Base-by-base conservation (phyloP, 73 alveolate species). In the Paramecium biaurelia region DNA sequence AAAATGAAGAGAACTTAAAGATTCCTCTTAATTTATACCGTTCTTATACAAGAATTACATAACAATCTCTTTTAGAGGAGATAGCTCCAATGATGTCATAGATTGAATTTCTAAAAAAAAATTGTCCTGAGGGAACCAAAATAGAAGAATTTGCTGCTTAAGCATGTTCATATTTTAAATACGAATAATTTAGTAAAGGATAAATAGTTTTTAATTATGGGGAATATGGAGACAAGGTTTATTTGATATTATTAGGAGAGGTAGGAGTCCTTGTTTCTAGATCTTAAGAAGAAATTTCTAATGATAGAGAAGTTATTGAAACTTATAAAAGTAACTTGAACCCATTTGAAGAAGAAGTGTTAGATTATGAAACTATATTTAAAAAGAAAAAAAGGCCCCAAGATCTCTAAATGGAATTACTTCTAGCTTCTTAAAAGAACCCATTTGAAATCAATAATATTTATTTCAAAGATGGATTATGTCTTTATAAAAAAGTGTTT, bases 211-310 rank as follows among this genome's bases (percentile, higher is more conserved):
- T 79, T 34, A 79, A 79, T 47, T 79, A 43, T 79, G 90, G 90
- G n/a, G 90, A 79, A 30, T 79, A 43, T 79, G 90, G 90, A 12
- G 90, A 79, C 49, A 79, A 79, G 23, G 42, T 79, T 7, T 79
- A 79, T 34, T 30, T 79, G 23, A 79, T 79, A 21, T 47, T 79
- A 23, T 10, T 21, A 3, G 90, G 90, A 45, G 90, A 79, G n/a
- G 90, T 79, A 0, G 90, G 76, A 24, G 90, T 79, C 11, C 43
- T 43, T 43, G 49, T 79, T 41, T 41, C 90, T 24, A 21, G 30
- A 45, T 43, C 76, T 11, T 34, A 42, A 45, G 90, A 41, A 8
- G 90, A 79, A 30, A 47, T 79, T 45, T 18, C 21, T 6, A 79
- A 42, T 21, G 90, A 79, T 79, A 43, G 32, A 45, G 90, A 79